Base-by-base conservation (phyloP, 2,329 filamentous ascomycete genomes). In the Calonectria hawksworthii region DNA sequence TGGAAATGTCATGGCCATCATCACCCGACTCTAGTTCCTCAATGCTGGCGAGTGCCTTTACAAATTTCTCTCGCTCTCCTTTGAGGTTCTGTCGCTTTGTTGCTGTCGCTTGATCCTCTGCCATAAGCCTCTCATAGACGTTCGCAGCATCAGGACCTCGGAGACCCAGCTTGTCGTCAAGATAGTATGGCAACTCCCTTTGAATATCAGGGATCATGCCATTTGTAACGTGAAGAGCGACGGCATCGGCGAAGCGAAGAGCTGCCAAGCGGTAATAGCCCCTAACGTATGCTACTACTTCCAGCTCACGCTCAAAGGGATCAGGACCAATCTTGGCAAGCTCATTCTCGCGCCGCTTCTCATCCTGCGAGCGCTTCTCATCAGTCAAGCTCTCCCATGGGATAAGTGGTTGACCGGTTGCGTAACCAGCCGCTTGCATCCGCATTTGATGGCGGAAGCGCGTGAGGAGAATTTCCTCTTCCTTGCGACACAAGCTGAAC, bases 181-280 rank as follows among this genome's bases (percentile, higher is more conserved):
- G 83, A 52, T 89, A 86, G 4, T 76, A 82, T 2, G 86, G 84
- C 4, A 90, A 84, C 10, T 84, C 78, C 2, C 79, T 74, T 11
- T 86, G 83, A 9, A 90, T 85, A 4, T 84, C 81, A 0, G 89
- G 89, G 8, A 91, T 85, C 81, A 90, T 85, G 5, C 88, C 87
- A 13, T 87, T 88, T 14, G 88, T 86, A 69, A 90, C 83, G 63
- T 88, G 85, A 30, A 90, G 85, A 1, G 87, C 84, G 9, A 88
- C 85, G 2, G 85, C 83, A 70, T 96, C 93, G 0, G 92, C 87
- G 78, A 95, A 94, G 1, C 93, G 89, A 41, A 88, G 85, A 0
- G 91, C 90, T 0, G 94, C 93, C 6, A 93, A 89, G 61, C 91
- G 88, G 80, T 96, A 96, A 82, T 95, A 96, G 0, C 90, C 93